Evolutionary conservation across 495 filamentous ascomycete genomes (phyloP).

Genomic region (Neurospora terricola): DNA sequence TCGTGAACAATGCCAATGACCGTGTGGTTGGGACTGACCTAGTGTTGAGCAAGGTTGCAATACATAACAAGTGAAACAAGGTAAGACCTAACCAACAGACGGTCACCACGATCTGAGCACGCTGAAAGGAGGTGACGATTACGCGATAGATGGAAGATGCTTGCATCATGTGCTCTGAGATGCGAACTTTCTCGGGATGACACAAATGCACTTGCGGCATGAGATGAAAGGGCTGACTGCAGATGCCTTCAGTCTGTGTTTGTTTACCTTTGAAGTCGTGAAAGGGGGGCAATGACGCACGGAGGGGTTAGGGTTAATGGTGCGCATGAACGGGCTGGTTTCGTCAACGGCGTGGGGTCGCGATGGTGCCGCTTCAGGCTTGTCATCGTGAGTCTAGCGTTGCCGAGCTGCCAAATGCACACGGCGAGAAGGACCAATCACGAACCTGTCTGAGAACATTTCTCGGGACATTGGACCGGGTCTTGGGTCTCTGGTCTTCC

Average conservation of each 20-base stretch:
- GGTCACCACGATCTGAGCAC: neutral
- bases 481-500: neutral
- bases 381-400: conserved; percentile 4
- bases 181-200: neutral
- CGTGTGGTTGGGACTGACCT: neutral
- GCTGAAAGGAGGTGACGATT: neutral
- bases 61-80: neutral
- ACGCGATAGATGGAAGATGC: neutral
- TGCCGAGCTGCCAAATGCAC: conserved; percentile 12
- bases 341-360: neutral
- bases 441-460: conserved; percentile 12
- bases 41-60: neutral
- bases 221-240: neutral
- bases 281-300: neutral
- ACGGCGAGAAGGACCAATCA: conserved; percentile 12
- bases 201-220: neutral
- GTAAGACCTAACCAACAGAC: neutral
- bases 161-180: neutral
- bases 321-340: neutral
- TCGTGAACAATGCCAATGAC: neutral
- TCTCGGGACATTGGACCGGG: conserved; percentile 11
- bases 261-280: neutral
- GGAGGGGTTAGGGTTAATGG: neutral
- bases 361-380: neutral
- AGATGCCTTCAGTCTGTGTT: neutral